These are phyloP conservation scores for Lepidium aucheri DNA, from an alignment of 345 rosid genomes.

Conservation along the genomic window DNA sequence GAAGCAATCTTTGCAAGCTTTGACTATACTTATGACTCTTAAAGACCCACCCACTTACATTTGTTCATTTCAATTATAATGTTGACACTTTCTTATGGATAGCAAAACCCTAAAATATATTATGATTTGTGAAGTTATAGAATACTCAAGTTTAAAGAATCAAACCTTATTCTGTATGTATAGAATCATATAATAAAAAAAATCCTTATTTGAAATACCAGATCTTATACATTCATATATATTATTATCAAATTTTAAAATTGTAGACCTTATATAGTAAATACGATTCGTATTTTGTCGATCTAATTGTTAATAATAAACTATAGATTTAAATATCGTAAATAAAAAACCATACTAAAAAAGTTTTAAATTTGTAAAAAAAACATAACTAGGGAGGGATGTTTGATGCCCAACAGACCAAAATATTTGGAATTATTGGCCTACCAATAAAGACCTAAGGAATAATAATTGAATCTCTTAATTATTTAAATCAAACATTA, in stretches of 20 bases:
- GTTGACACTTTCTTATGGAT: neutral
- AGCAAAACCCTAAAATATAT: neutral
- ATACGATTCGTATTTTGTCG: too few relatives aligned
- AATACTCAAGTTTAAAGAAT: neutral
- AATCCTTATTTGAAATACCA: neutral
- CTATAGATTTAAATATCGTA: too few relatives aligned
- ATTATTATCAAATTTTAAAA: too few relatives aligned
- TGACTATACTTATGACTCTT: neutral
- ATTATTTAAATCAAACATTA: neutral
- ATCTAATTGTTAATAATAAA: too few relatives aligned
- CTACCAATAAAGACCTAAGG: constrained; percentile 19
- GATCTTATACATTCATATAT: too few relatives aligned
- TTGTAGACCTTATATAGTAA: too few relatives aligned
- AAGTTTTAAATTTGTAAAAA: neutral
- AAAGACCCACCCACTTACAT: neutral
- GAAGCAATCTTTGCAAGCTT: neutral
- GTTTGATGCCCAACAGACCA: constrained; percentile 20
- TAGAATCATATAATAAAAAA: neutral
- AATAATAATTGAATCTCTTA: constrained; percentile 15
- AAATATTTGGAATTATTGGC: constrained; percentile 26
- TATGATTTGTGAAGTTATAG: neutral
- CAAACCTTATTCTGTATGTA: too few relatives aligned
- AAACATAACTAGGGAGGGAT: neutral
- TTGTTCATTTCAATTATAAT: neutral
- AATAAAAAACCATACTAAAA: too few relatives aligned